Percentiles rank a stretch among this genome's conserved stretches.
Evolutionary conservation across 768 basidiomycete genomes (phyloP).

Genomic region (Xerocomus brunneocitrinus): DNA sequence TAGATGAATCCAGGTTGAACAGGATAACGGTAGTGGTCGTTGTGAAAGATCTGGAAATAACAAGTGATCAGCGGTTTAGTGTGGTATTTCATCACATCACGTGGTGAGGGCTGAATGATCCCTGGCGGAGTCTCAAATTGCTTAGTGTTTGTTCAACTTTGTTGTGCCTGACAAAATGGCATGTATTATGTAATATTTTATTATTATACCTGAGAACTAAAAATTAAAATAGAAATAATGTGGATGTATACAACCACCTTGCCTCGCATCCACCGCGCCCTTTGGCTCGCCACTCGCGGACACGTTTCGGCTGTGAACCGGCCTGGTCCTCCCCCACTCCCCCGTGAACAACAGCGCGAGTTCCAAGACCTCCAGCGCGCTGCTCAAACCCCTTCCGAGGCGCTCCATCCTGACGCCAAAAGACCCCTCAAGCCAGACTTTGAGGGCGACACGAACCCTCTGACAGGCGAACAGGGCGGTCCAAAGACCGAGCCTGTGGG

Average conservation of each 20-base stretch:
- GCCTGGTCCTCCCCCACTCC: conserved; percentile 73
- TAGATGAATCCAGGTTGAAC: not conserved
- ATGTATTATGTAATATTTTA: not conserved
- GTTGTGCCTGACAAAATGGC: not conserved
- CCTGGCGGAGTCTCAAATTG: not conserved
- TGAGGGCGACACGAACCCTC: conserved; percentile 75
- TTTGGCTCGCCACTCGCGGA: not conserved
- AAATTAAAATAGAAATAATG: not conserved
- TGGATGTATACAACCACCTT: not conserved
- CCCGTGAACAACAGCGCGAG: conserved; percentile 72
- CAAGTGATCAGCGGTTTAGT: not conserved
- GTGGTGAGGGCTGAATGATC: not conserved
- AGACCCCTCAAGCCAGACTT: conserved; percentile 60
- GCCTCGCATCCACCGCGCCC: not conserved
- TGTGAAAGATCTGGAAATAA: not conserved
- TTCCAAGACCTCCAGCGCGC: conserved; percentile 77
- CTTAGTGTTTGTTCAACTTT: not conserved
- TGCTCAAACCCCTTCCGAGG: conserved; percentile 41
- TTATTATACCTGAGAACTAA: not conserved
- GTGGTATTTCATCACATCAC: not conserved
- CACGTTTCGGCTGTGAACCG: conserved; percentile 35
- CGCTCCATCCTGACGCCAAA: conserved; percentile 66
- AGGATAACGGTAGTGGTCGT: not conserved
- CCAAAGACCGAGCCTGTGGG: conserved; percentile 82
- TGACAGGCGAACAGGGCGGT: conserved; percentile 80